Percentiles rank a stretch among this genome's conserved stretches.
phyloP scores from a whole-genome alignment of 106 monocot species.

The Dioscorea dumetorum region DNA sequence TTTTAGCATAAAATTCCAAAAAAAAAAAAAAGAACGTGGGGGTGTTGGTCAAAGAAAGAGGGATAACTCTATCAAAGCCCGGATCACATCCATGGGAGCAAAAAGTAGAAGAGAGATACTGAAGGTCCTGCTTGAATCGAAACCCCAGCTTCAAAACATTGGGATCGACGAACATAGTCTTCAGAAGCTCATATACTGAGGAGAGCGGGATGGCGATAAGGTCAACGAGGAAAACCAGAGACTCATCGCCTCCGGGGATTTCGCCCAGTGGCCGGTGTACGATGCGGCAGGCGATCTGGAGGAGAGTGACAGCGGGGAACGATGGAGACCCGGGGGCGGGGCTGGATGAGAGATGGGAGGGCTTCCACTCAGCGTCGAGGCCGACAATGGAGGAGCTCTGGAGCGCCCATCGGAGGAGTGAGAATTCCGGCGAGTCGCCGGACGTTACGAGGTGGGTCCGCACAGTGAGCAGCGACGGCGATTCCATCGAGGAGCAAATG shows the following conservation, averaged over 20 bases:
- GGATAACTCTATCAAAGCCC: conserved; percentile 66
- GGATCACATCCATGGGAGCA: conserved; percentile 32
- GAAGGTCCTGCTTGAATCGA: conserved; percentile 86
- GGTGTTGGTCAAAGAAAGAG: not conserved
- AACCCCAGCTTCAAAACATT: conserved; percentile 80
- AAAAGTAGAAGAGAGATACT: conserved; percentile 79
- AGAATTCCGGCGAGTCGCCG: conserved; percentile 41
- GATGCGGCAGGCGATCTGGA: conserved; percentile 85
- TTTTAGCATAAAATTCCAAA: too few relatives aligned
- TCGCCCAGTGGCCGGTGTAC: not conserved
- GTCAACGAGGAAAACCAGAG: conserved; percentile 72
- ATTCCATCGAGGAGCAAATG: not conserved
- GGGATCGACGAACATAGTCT: conserved; percentile 56
- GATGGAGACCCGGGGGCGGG: not conserved
- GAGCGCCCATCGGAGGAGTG: conserved; percentile 43
- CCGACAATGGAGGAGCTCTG: conserved; percentile 45
- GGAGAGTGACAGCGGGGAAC: conserved; percentile 72
- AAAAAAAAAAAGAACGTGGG: too few relatives aligned
- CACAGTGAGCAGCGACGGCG: conserved; percentile 1
- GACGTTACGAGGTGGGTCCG: conserved; percentile 53
- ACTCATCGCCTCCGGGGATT: not conserved
- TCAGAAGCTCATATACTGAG: conserved; percentile 42
- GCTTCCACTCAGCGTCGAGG: conserved; percentile 95
- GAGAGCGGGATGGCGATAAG: conserved; percentile 47
- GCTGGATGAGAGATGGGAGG: conserved; percentile 7